Percentiles rank a stretch among this genome's conserved stretches.
These are phyloP conservation scores for Alectoria sarmentosa DNA, from an alignment of 495 filamentous ascomycete species.

Conservation along the genomic window DNA sequence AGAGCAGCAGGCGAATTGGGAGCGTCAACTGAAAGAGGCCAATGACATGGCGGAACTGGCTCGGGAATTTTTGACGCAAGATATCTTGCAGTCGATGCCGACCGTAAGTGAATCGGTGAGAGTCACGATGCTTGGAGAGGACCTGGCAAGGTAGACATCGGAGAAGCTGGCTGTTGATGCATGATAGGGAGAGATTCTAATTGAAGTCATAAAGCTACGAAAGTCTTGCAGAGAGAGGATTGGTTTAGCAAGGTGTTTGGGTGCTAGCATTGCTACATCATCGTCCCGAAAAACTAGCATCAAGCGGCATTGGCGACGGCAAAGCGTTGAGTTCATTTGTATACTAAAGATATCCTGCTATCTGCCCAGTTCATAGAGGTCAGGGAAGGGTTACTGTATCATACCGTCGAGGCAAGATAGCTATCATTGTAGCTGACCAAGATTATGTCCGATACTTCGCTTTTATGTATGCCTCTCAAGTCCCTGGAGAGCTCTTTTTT, in stretches of 20 bases:
- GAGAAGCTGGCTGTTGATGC: not conserved
- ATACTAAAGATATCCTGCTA: not conserved
- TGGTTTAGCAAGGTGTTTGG: slow-evolving; percentile 11
- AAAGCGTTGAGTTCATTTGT: not conserved
- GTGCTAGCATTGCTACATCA: slow-evolving; percentile 8
- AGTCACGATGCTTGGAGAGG: not conserved
- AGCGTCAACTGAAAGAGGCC: slow-evolving; percentile 41
- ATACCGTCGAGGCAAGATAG: no score
- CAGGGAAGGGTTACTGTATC: not conserved
- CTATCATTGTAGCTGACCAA: no score
- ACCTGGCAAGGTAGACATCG: not conserved
- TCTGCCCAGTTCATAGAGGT: not conserved
- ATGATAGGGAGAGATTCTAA: not conserved
- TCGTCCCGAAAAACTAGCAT: not conserved
- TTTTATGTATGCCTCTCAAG: not conserved
- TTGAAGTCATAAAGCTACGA: not conserved
- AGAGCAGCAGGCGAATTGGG: not conserved
- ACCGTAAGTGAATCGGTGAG: not conserved
- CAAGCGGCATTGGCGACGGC: slow-evolving; percentile 1
- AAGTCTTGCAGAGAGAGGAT: not conserved
- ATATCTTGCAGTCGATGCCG: not conserved
- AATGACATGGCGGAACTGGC: slow-evolving; percentile 39
- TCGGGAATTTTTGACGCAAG: not conserved
- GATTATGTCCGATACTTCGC: no score
- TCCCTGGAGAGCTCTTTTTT: not conserved